Percentiles rank a stretch among this genome's conserved stretches.
Evolutionary conservation across 192 early-diverging fungal species (phyloP).

Genomic region (Chytriomyces sp.): DNA sequence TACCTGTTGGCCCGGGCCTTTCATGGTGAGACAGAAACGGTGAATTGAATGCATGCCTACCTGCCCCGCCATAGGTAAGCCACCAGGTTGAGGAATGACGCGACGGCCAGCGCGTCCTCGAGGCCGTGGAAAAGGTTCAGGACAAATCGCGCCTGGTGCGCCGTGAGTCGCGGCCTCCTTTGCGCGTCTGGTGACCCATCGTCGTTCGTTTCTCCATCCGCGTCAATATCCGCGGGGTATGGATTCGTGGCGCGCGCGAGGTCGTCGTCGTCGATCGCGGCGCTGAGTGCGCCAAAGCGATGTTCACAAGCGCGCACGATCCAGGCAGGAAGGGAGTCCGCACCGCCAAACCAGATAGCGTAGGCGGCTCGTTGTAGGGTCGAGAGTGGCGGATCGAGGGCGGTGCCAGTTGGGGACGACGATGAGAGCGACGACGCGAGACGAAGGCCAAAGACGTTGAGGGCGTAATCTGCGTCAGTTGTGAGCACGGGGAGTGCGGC

Average conservation of each 20-base stretch:
- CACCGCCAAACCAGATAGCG: neutral
- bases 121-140: neutral
- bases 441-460: neutral
- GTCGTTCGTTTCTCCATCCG: neutral
- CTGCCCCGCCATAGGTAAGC: conserved; percentile 1
- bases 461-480: neutral
- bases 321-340: neutral
- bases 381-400: neutral
- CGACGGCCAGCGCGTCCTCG: conserved; percentile 2
- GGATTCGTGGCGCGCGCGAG: neutral
- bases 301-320: neutral
- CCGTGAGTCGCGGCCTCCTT: neutral
- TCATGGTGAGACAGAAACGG: neutral
- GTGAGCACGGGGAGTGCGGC: neutral
- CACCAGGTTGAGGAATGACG: conserved; percentile 5
- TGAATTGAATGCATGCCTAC: neutral
- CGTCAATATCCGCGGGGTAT: neutral
- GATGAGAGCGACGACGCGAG: neutral
- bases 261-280: neutral
- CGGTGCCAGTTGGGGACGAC: neutral
- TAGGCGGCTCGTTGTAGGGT: neutral
- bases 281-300: too few relatives aligned
- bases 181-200: neutral
- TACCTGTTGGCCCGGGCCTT: neutral
- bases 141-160: too few relatives aligned